Evolutionary conservation across 192 early-diverging fungal genomes (phyloP).

Genomic region (Coemansia sp.): DNA sequence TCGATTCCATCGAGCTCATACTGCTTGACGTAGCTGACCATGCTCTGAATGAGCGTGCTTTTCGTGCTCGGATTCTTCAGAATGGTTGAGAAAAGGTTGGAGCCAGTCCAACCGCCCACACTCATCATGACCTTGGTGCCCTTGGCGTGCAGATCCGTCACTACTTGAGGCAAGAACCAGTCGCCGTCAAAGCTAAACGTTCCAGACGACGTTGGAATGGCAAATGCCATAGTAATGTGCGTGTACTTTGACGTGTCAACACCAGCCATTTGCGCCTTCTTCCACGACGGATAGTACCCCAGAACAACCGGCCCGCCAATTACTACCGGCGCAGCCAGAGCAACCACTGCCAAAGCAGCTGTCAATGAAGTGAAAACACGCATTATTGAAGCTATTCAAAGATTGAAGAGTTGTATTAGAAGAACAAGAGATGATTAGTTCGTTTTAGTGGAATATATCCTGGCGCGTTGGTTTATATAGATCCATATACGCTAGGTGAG

Average conservation of each 20-base stretch:
- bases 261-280: slow-evolving; percentile 19
- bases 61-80: slow-evolving; percentile 47
- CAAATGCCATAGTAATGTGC: slow-evolving; percentile 70
- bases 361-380: background rate
- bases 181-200: slow-evolving; percentile 41
- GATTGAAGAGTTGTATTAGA: background rate
- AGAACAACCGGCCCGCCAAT: slow-evolving; percentile 20
- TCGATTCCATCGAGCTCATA: slow-evolving; percentile 63
- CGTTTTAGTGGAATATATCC: background rate
- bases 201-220: slow-evolving; percentile 41
- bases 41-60: slow-evolving; percentile 61
- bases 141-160: slow-evolving; percentile 54
- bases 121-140: slow-evolving; percentile 65
- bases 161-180: slow-evolving; percentile 48
- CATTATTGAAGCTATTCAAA: background rate
- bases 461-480: too few relatives aligned
- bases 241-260: slow-evolving; percentile 59
- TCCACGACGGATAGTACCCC: slow-evolving; percentile 53
- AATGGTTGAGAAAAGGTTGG: slow-evolving; percentile 63
- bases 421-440: background rate
- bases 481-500: too few relatives aligned
- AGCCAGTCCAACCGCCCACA: slow-evolving; percentile 74
- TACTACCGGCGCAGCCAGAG: slow-evolving; percentile 1
- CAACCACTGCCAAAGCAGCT: background rate
- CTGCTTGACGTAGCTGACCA: slow-evolving; percentile 57